Base-by-base conservation (phyloP, 768 basidiomycete species). In the Crassisporium funariophilum region DNA sequence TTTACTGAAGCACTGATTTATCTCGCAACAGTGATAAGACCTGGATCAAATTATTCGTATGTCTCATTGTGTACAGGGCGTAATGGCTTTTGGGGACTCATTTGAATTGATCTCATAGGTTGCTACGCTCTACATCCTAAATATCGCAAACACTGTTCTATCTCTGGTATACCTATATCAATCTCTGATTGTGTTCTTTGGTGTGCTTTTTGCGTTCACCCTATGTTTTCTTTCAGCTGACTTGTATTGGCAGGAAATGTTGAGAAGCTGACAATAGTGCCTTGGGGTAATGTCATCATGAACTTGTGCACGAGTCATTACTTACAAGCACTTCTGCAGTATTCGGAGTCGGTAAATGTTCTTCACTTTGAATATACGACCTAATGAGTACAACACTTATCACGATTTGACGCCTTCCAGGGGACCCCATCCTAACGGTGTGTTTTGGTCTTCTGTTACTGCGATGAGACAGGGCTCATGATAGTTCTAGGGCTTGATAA, bases 401-500 rank as follows among this genome's bases (percentile, higher is more conserved):
- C n/a, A n/a, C n/a, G n/a, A n/a, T n/a, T n/a, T n/a, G n/a, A n/a
- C n/a, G n/a, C n/a, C n/a, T n/a, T n/a, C n/a, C n/a, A n/a, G n/a
- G n/a, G n/a, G 77, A 74, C 55, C 76, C 77, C 3, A 57, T 68
- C 0, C 53, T 72, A 54, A 78, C 76, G 19, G 76, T 76, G 24
- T 41, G 43, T 49, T 62, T 50, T 9, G 1, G 16, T 15, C 19
- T 16, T 8, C 9, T 4, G n/a, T 15, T 34, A 1, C 25, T 8
- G 15, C 12, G 11, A n/a, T 24, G 13, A 35, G 16, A 36, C 37
- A 39, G 31, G 50, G 29, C 13, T 16, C 6, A 11, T 23, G 24
- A 11, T 17, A 20, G 9, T 17, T 15, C 4, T 37, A 77, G 77
- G 75, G 68, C 4, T 60, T 78, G 46, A 73, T 76, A 29, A 72